Evolutionary conservation across 2,329 filamentous ascomycete species (phyloP), one percentile per base, ranked within the genome.

Genomic region (Fusarium pseudograminearum): DNA sequence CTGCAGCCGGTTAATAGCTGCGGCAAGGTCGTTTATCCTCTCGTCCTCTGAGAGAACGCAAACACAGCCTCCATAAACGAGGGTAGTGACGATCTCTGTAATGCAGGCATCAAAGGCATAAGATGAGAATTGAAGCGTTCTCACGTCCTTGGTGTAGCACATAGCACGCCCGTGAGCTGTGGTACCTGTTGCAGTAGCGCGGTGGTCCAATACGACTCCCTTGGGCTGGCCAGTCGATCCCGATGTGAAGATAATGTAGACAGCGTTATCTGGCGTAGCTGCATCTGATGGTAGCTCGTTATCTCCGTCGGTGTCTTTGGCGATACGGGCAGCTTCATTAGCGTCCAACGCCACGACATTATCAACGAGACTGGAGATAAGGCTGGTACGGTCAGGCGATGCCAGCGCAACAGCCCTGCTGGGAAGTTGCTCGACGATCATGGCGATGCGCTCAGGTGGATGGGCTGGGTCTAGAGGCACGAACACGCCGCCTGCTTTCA

Each of bases 401-500:
- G 48, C 26, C 4, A 41, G 26, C 5, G 48, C 48, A 22, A 52
- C 48, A 52, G n/a, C 12, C 8, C 48, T 14, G 15, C 31, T 4
- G 4, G 36, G 48, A 41, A 41, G 48, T 52, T 52, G 26, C 3
- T 52, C 36, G 24, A 41, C 36, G 7, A 52, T 52, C 34, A 52
- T 52, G 34, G 34, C 7, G 36, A 52, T 52, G 26, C 48, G 48
- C 34, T 52, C 48, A 41, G 7, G 53, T 52, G 10, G 61, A 11
- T 16, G 57, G 36, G 51, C 1, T 44, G 38, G n/a, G 38, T 51
- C 58, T 15, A 51, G 58, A 28, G 46, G 28, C 7, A 57, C 45
- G 15, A 50, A 57, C 4, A 30, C 45, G 8, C 58, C 52, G 2
- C 44, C 52, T 14, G 45, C 45, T 38, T 51, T 61, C 51, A 61